Base-by-base conservation (phyloP, 2,329 filamentous ascomycete species). In the Xylaria sp. region DNA sequence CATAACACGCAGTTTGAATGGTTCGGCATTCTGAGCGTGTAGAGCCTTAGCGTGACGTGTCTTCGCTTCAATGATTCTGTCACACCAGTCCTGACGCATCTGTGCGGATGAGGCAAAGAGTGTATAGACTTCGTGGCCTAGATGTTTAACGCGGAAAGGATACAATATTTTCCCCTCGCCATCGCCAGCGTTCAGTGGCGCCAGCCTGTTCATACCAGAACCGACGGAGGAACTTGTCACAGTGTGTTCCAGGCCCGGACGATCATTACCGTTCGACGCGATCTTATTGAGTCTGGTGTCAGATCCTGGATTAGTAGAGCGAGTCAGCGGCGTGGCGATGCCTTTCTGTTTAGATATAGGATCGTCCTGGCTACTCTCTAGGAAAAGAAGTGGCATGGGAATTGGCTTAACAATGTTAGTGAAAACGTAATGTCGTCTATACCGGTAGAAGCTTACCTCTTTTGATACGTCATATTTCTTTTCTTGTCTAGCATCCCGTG, bases 381-480 rank as follows among this genome's bases (percentile, higher is more conserved):
- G 85, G 59, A 97, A 93, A 31, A 99, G 85, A 2, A 99, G 85
- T 75, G 97, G 94, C 95, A 99, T 99, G 0, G 96, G 96, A 71
- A 99, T 98, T 7, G 92, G 94, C 84, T 92, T 64, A 13, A 23
- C 71, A 77, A 81, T 71, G 81, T 77, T 72, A 72, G 39, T 48
- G 61, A 20, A 58, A 41, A 58, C 25, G 54, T 20, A 41, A 43
- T 52, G 46, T 15, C 28, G 33, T 39, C 20, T 25, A 55, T 5
- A 59, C 58, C 54, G 43, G 18, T n/a, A 43, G n/a, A 31, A 75
- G 75, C 87, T 82, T 81, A 92, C 90, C 81, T 97, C 86, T 80
- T 97, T 94, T 0, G 94, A 98, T 39, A 99, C 95, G 79, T 99
- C 96, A 75, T 96, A 99, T 75, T 93, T 94, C 81, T 92, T 96